Percentiles rank a stretch among this genome's conserved stretches.
Evolutionary conservation across 2,329 filamentous ascomycete species (phyloP).

Genomic region (Zasmidium angulare): DNA sequence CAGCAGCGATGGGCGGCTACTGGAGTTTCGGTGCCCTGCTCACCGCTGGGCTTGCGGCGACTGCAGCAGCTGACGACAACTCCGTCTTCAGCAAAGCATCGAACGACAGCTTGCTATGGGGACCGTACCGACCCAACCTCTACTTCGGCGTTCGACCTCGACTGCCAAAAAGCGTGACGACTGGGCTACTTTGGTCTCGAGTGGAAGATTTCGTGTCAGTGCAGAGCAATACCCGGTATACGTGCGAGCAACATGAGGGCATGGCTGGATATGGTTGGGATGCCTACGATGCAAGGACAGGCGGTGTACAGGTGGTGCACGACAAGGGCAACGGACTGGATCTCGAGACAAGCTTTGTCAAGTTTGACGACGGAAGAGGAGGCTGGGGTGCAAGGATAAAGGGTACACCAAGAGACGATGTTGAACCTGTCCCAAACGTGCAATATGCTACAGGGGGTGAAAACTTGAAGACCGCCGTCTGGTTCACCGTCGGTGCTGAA

Average conservation of each 20-base stretch:
- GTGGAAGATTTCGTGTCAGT: conserved; percentile 75
- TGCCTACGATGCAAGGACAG: conserved; percentile 85
- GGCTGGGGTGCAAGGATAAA: conserved; percentile 90
- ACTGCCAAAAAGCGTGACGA: conserved; percentile 75
- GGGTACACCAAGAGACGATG: conserved; percentile 56
- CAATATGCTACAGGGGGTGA: conserved; percentile 23
- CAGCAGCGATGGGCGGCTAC: conserved; percentile 23
- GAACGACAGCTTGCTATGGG: conserved; percentile 92
- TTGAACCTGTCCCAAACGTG: neutral
- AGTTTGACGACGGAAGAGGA: conserved; percentile 72
- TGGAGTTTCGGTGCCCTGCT: conserved; percentile 25
- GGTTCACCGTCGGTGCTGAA: conserved; percentile 83
- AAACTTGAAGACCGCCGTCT: conserved; percentile 70
- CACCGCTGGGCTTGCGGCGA: conserved; percentile 22
- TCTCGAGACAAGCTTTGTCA: conserved; percentile 90
- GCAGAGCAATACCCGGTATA: conserved; percentile 81
- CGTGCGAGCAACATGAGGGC: conserved; percentile 91
- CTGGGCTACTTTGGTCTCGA: conserved; percentile 84
- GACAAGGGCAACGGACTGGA: conserved; percentile 86
- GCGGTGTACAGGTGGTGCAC: conserved; percentile 86
- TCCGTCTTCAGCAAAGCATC: conserved; percentile 46
- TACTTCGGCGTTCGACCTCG: conserved; percentile 90
- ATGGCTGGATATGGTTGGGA: conserved; percentile 98
- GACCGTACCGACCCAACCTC: conserved; percentile 87
- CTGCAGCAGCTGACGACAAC: conserved; percentile 19